Base-by-base conservation (phyloP, 1,284 basidiomycete genomes). In the Puccinia brachypodii region DNA sequence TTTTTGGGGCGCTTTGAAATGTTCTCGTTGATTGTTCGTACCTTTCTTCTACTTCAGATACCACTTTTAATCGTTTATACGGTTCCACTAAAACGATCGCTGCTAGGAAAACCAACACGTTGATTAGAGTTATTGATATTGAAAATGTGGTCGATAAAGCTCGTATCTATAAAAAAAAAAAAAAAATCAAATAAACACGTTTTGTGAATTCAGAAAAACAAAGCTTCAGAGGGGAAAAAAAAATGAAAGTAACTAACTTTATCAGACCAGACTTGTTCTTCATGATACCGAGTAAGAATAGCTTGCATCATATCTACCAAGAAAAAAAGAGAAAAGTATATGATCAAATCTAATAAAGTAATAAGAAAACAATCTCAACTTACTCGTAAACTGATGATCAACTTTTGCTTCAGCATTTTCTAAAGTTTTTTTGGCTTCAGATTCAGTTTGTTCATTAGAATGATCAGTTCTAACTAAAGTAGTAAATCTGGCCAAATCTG, bases 251-350 rank as follows among this genome's bases (percentile, higher is more conserved):
- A 19, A 73, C 82, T 14, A 47, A 85, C 85, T 88, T 98, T 98
- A 88, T 98, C 95, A 82, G 93, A 94, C 95, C 95, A 98, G 6
- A 96, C 91, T 87, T 98, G 95, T 86, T 97, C 95, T 87, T 97
- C 95, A 87, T 98, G 95, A 86, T 98, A 98, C 40, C 95, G 85
- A 73, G 87, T 91, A 81, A 98, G 89, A 84, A 97, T 97, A 3
- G 90, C 89, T 82, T 91, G 91, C 91, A 95, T 93, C 82, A 97
- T 89, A 85, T 91, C 91, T 84, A 44, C 19, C 4, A 56, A 76
- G 22, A 38, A 14, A 0, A 1, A 50, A 58, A 0, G 1, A 7
- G 47, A n/a, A 62, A 36, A 31, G 14, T 22, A 3, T 44, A n/a
- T 38, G 36, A 25, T 36, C 42, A 22, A 11, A 58, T 13, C n/a